Evolutionary conservation across 2,329 filamentous ascomycete species (phyloP).

Genomic region (Botrytis galanthina): DNA sequence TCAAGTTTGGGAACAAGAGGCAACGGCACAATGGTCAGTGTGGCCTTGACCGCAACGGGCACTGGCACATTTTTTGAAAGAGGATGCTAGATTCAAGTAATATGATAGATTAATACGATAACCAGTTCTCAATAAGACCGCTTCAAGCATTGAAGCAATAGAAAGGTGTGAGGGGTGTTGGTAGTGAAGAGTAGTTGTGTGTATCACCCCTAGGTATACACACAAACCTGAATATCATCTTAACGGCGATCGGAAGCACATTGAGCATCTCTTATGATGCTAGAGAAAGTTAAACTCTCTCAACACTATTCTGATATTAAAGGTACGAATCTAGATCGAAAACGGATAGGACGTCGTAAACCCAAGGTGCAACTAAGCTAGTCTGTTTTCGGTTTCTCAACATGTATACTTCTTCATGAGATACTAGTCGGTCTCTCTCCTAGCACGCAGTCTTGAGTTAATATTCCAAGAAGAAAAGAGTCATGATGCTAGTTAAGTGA

Average conservation of each 20-base stretch:
- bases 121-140: background rate
- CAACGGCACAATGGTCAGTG: background rate
- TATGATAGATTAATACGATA: background rate
- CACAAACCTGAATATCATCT: background rate
- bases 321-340: background rate
- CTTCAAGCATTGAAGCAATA: background rate
- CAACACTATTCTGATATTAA: background rate
- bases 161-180: background rate
- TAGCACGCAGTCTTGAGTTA: background rate
- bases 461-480: no score
- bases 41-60: background rate
- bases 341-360: background rate
- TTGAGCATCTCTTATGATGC: background rate
- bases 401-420: background rate
- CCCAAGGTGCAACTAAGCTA: background rate
- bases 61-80: background rate
- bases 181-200: background rate
- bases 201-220: background rate
- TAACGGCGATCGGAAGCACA: background rate
- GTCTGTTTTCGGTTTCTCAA: background rate
- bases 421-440: background rate
- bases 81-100: background rate
- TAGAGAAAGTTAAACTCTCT: background rate
- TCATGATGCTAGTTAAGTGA: background rate
- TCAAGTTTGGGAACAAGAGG: background rate